These are phyloP conservation scores for Endocarpon pusillum DNA, from an alignment of 495 filamentous ascomycete genomes.

Conservation along the genomic window DNA sequence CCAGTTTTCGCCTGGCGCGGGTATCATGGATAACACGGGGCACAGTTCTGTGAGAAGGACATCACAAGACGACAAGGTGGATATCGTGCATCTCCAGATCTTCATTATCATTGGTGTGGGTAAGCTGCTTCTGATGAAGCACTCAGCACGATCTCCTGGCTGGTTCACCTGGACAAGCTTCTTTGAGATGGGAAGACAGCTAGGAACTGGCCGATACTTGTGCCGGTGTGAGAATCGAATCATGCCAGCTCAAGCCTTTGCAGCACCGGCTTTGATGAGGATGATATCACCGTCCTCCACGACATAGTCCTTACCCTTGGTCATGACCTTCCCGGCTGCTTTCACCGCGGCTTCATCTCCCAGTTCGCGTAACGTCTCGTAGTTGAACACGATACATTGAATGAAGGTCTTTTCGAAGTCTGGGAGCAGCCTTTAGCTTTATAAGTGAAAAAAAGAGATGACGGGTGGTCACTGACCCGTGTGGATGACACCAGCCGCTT, in stretches of 20 bases:
- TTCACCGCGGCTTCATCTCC: conserved; percentile 81
- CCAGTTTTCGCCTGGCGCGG: too few species aligned
- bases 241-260: conserved; percentile 42
- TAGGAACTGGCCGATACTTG: too few species aligned
- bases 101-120: too few species aligned
- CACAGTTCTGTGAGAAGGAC: too few species aligned
- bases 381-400: conserved; percentile 85
- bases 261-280: conserved; percentile 90
- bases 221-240: too few species aligned
- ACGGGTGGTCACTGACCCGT: conserved; percentile 22
- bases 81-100: too few species aligned
- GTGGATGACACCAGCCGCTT: conserved; percentile 96
- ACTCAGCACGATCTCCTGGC: too few species aligned
- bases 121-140: too few species aligned
- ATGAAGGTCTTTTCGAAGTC: conserved; percentile 99
- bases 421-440: conserved; percentile 3
- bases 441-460: not conserved
- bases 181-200: too few species aligned
- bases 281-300: conserved; percentile 39
- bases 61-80: too few species aligned
- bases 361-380: conserved; percentile 54
- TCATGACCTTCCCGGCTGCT: conserved; percentile 90
- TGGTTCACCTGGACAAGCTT: too few species aligned
- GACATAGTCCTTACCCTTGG: conserved; percentile 97
- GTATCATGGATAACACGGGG: too few species aligned